A percentile compares a stretch with the other conserved stretches of the same genome.
Evolutionary conservation across 208 protist species (phyloP).

Genomic region (Crithidia bombi): DNA sequence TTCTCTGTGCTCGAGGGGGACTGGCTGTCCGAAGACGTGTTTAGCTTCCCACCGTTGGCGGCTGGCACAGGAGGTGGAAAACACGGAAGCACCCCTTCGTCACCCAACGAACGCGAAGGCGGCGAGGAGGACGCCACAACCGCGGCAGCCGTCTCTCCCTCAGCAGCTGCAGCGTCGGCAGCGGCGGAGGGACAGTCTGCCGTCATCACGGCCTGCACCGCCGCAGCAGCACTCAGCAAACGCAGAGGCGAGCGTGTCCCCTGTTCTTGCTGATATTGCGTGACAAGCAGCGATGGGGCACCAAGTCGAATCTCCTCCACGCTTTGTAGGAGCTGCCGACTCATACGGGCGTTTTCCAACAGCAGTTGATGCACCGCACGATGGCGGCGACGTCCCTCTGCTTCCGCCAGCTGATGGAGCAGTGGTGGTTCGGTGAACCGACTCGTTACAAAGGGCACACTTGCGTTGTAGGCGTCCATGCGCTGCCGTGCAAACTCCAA

Average conservation of each 20-base stretch:
- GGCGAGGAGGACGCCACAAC: no score
- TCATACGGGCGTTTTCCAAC: neutral
- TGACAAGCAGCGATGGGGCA: neutral
- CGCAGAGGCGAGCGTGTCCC: neutral
- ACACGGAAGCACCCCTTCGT: no score
- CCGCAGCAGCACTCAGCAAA: conserved; percentile 1
- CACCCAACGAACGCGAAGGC: no score
- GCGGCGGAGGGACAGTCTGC: no score
- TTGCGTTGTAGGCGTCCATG: conserved; percentile 19
- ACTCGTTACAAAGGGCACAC: conserved; percentile 16
- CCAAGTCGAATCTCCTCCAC: neutral
- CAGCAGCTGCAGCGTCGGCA: no score
- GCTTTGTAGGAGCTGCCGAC: neutral
- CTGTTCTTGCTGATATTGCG: neutral
- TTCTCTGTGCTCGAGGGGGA: no score
- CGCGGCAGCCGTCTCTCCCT: no score
- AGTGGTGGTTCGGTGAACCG: conserved; percentile 9
- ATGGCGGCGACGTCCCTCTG: neutral
- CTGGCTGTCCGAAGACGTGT: no score
- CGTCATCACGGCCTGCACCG: no score
- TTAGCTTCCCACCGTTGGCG: no score
- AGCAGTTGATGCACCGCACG: neutral
- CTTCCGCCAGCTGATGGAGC: conserved; percentile 8
- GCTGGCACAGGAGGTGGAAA: no score
- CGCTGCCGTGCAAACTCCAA: conserved; percentile 16